Evolutionary conservation across 106 monocot species (phyloP).

Genomic region (Vanilla planifolia): DNA sequence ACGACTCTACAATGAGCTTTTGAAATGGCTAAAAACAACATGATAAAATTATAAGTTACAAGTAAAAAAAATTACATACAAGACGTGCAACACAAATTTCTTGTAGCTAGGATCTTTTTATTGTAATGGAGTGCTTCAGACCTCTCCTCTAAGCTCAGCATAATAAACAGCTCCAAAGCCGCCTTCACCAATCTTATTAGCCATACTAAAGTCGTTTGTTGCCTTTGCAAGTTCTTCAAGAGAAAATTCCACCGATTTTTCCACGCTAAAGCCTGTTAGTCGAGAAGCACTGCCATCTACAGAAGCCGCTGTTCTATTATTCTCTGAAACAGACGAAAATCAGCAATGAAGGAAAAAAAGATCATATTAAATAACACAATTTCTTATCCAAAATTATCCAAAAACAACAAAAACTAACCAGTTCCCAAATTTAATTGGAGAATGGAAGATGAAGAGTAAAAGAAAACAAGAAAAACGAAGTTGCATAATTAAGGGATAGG

Average conservation of each 20-base stretch:
- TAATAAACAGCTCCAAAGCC: slow-evolving; percentile 88
- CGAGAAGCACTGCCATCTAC: slow-evolving; percentile 19
- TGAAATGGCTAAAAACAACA: no score
- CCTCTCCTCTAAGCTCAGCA: slow-evolving; percentile 96
- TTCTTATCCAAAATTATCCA: not conserved
- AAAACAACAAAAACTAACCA: no score
- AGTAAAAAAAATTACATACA: no score
- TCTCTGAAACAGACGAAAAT: not conserved
- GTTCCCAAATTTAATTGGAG: not conserved
- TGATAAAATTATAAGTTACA: no score
- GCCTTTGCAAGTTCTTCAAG: slow-evolving; percentile 75
- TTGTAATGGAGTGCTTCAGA: slow-evolving; percentile 7
- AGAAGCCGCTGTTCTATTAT: slow-evolving; percentile 5
- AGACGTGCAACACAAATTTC: no score
- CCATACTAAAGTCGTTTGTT: slow-evolving; percentile 73
- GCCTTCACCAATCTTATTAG: slow-evolving; percentile 79
- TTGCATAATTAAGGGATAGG: slow-evolving; percentile 1
- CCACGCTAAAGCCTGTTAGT: slow-evolving; percentile 34
- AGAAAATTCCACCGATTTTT: slow-evolving; percentile 78
- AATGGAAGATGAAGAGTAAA: not conserved
- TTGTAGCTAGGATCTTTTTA: no score
- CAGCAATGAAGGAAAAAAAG: not conserved
- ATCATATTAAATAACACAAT: not conserved
- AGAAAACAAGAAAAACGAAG: not conserved
- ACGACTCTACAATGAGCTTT: no score